Base-by-base conservation (phyloP, 495 filamentous ascomycete genomes). In the Cenococcum geophilum region DNA sequence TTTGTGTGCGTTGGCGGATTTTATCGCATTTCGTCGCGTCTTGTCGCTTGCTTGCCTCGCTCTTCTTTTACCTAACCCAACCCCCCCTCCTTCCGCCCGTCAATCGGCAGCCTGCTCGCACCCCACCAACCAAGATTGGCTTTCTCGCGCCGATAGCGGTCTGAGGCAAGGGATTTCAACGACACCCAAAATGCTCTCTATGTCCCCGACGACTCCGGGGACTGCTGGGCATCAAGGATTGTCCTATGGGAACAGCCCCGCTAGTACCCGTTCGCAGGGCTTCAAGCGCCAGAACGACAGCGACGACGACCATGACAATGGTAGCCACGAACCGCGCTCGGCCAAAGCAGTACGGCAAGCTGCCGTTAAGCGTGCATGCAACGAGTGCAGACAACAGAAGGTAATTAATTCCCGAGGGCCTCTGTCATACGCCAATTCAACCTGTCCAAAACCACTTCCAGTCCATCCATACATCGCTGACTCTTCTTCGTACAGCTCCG, bases 341-440 rank as follows among this genome's bases (percentile, higher is more conserved):
- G 14, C 53, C 25, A 42, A 53, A 22, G 20, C 27, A 37, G 20
- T 48, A 25, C 61, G 65, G 27, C 23, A 61, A 37, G 58, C 61
- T 18, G 61, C 55, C 21, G 65, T 64, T 54, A 68, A 68, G 51
- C 53, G 65, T 35, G 91, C 91, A 16, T 96, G 91, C 72, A 96
- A 97, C 75, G 89, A 97, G 72, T 97, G 92, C 73, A 83, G 91
- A 42, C 92, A 97, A 74, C 91, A 96, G 74, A 96, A 97, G 81
- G 89, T 92, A 68, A 76, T 76, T 48, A 1, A 48, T 36, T 40
- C 6, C 52, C 27, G 18, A 32, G 27, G 3, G 2, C 6, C 27
- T 32, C 27, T 6, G 27, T 32, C 27, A n/a, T n/a, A 21, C 52
- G 4, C 50, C 27, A 16, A 42, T 21, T 25, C 6, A 11, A 22